A percentile compares a stretch with the other conserved stretches of the same genome.
Conservation (phyloP, 2,329 filamentous ascomycete genomes). For the Bimuria novae-zelandiae region DNA sequence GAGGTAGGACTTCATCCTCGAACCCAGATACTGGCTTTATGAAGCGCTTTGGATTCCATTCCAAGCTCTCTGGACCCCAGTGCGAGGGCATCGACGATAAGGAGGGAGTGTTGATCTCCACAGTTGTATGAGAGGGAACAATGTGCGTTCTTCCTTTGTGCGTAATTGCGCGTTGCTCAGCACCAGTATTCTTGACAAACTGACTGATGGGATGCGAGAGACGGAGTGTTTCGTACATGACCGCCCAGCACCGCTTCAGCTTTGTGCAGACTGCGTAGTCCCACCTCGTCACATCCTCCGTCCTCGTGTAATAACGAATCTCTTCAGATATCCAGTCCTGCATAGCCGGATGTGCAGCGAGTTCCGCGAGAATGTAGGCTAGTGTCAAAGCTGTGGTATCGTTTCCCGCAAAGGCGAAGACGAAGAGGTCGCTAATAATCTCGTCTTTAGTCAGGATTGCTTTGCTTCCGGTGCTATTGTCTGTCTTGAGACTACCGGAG, state of each 20-base stretch:
- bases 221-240: constrained; percentile 43
- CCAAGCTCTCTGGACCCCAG: constrained; percentile 35
- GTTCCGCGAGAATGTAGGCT: constrained; percentile 44
- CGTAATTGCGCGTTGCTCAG: not conserved
- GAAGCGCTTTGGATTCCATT: constrained; percentile 36
- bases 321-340: constrained; percentile 56
- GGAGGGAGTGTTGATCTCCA: constrained; percentile 24
- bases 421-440: constrained; percentile 52
- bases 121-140: constrained; percentile 15
- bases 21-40: constrained; percentile 7
- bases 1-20: constrained; percentile 9
- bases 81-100: constrained; percentile 30
- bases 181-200: constrained; percentile 35
- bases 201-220: constrained; percentile 45
- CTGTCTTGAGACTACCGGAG: constrained; percentile 1
- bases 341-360: constrained; percentile 51
- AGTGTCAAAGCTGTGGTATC: constrained; percentile 56
- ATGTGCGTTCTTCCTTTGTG: not conserved
- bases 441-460: constrained; percentile 24
- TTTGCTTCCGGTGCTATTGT: constrained; percentile 33
- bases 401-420: constrained; percentile 57
- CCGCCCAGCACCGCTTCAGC: constrained; percentile 49
- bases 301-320: constrained; percentile 23
- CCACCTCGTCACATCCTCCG: constrained; percentile 28
- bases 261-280: constrained; percentile 49